phyloP scores from a whole-genome alignment of 768 basidiomycete species.

The Holtermannia corniformis region DNA sequence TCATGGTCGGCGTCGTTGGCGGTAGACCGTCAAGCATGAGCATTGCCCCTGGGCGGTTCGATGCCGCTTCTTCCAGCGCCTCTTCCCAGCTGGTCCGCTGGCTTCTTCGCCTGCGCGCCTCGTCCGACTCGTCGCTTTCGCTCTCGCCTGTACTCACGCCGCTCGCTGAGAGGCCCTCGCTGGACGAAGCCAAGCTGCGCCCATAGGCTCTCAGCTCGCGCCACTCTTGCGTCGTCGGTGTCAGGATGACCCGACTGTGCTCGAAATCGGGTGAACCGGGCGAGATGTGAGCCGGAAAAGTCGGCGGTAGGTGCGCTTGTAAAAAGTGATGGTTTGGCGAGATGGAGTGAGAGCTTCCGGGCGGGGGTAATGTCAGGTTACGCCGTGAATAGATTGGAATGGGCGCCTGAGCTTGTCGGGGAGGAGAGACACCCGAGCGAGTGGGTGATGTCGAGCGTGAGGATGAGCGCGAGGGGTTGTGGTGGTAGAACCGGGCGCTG shows the following conservation, averaged over 20 bases:
- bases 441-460: slow-evolving; percentile 22
- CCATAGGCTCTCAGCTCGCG: slow-evolving; percentile 25
- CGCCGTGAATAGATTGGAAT: slow-evolving; percentile 23
- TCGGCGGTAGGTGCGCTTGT: slow-evolving; percentile 26
- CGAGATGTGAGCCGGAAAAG: slow-evolving; percentile 13
- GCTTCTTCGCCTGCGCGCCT: no score
- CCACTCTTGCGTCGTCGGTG: slow-evolving; percentile 41
- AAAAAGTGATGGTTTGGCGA: slow-evolving; percentile 34
- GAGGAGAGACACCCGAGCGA: slow-evolving; percentile 10
- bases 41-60: no score
- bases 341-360: slow-evolving; percentile 15
- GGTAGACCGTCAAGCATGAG: neutral
- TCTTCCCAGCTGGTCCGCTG: no score
- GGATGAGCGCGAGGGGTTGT: slow-evolving; percentile 23
- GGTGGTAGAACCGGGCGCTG: slow-evolving; percentile 39
- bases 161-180: slow-evolving; percentile 8
- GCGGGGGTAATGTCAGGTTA: slow-evolving; percentile 12
- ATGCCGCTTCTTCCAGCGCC: no score
- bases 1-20: neutral
- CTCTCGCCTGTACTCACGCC: slow-evolving; percentile 1
- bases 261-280: slow-evolving; percentile 11
- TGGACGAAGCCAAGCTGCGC: slow-evolving; percentile 14
- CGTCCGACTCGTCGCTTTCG: slow-evolving; percentile 7
- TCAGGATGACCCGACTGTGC: slow-evolving; percentile 29
- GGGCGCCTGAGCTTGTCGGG: slow-evolving; percentile 7